Evolutionary conservation across 2,329 filamentous ascomycete genomes (phyloP), one percentile per base, ranked within the genome.

Genomic region (Balansia obtecta): DNA sequence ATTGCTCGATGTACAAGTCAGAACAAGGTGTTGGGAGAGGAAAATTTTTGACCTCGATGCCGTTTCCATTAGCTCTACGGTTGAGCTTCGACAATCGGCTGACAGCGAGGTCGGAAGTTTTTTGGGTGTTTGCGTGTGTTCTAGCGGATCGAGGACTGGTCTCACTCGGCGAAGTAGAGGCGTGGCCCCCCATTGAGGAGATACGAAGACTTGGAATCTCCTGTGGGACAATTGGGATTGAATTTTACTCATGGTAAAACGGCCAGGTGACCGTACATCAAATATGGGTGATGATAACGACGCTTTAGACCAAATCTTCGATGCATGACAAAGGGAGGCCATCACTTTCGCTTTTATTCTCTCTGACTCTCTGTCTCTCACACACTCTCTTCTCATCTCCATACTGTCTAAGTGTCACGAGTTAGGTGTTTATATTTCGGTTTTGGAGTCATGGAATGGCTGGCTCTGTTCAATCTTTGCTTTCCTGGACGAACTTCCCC

Each of bases 281-380:
- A 58, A 59, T 58, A 57, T 61, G 60, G 63, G 61, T 45, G 38
- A 53, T 39, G 41, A 65, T 62, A 56, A 61, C 60, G 47, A 37
- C 40, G 58, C 68, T 69, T 68, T 71, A 72, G 72, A 74, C 68
- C 68, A 71, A 61, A 67, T 70, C 67, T 69, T 65, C n/a, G 65
- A 63, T 73, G 71, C 72, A 75, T 73, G 69, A 71, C 48, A 67
- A 67, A 65, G 70, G 66, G 71, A 68, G 69, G 68, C 69, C 68
- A 58, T 56, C 59, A 61, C 58, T 62, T 56, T 63, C 70, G 69
- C 68, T 66, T 48, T 38, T 34, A 18, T 34, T 45, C 27, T 41
- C n/a, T 39, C 34, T 12, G 27, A 44, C 42, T 45, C 40, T 49
- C 10, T 18, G 40, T 42, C 40, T 42, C 20, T 18, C 16, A 8